Base-by-base conservation (phyloP, 345 rosid species). In the Camelina hispida region DNA sequence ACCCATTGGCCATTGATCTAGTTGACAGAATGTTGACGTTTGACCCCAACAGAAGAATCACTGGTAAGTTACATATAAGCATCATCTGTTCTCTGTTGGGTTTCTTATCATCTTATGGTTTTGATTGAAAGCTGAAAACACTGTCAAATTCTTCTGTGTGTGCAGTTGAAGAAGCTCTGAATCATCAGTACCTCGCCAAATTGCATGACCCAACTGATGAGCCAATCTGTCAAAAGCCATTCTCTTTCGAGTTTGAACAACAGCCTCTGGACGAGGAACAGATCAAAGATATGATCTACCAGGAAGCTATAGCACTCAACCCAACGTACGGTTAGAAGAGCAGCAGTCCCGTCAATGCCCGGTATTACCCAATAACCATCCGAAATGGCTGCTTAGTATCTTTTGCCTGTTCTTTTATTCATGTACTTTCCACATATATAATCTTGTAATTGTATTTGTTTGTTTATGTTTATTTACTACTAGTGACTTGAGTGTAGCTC, bases 101-200 rank as follows among this genome's bases (percentile, higher is more conserved):
- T 63, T n/a, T 54, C 17, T 28, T 70, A 56, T 15, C 46, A 61
- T 50, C 54, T 4, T 9, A 17, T 61, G 14, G 52, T 22, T 62
- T 62, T 32, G 46, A 15, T 22, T 7, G 38, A 60, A 37, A 69
- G 5, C 50, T 62, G 47, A 50, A 70, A 59, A 7, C 46, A 48
- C 66, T 61, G 12, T 70, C 17, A 69, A 28, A 3, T 80, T 35
- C 1, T 47, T 38, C 6, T 57, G 4, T 72, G 4, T 71, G 64
- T 25, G 78, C 88, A 96, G 99, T 96, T 78, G 98, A 96, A 78
- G 93, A 86, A 84, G 97, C 99, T 66, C 78, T 96, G 62, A 93
- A 87, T 28, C 98, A 93, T 48, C 99, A 88, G 9, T 96, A 89
- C 74, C 93, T 96, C 0, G 90, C 80, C 22, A 87, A 91, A 76